Percentiles rank a stretch among this genome's conserved stretches.
These are phyloP conservation scores for Zygoascus ofunaensis DNA, from an alignment of 805 yeast genomes.

Conservation along the genomic window DNA sequence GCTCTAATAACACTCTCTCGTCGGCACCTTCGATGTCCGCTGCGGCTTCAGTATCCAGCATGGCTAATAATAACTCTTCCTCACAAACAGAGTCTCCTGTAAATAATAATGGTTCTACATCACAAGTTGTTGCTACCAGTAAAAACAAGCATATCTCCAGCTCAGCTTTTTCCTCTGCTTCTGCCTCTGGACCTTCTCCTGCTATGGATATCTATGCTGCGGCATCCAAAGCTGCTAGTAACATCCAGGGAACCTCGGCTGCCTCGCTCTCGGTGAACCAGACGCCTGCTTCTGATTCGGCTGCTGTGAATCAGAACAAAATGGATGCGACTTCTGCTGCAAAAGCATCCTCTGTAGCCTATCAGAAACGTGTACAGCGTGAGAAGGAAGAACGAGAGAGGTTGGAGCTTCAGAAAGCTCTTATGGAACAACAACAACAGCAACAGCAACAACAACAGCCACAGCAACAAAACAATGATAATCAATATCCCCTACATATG, in stretches of 20 bases:
- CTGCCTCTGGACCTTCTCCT: too few species aligned
- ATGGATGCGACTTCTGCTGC: not conserved
- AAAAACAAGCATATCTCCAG: too few species aligned
- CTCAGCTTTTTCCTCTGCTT: too few species aligned
- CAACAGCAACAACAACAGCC: slow-evolving; percentile 5
- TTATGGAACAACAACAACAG: slow-evolving; percentile 1
- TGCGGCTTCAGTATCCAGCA: not conserved
- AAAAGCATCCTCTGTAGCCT: slow-evolving; percentile 1
- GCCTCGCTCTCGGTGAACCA: not conserved
- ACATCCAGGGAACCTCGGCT: not conserved
- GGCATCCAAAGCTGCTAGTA: not conserved
- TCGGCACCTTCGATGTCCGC: not conserved
- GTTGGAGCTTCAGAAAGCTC: slow-evolving; percentile 2
- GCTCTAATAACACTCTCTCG: not conserved
- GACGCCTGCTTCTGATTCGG: not conserved
- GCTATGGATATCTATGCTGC: not conserved
- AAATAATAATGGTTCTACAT: too few species aligned
- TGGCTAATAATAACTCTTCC: not conserved
- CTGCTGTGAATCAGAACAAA: not conserved
- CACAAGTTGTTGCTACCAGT: too few species aligned
- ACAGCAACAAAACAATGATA: not conserved
- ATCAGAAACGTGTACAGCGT: slow-evolving; percentile 2
- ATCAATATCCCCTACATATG: slow-evolving; percentile 1
- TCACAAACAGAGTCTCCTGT: too few species aligned
- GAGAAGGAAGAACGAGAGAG: slow-evolving; percentile 4